Conservation (phyloP, 305 asterid species). For the Striga hermonthica region DNA sequence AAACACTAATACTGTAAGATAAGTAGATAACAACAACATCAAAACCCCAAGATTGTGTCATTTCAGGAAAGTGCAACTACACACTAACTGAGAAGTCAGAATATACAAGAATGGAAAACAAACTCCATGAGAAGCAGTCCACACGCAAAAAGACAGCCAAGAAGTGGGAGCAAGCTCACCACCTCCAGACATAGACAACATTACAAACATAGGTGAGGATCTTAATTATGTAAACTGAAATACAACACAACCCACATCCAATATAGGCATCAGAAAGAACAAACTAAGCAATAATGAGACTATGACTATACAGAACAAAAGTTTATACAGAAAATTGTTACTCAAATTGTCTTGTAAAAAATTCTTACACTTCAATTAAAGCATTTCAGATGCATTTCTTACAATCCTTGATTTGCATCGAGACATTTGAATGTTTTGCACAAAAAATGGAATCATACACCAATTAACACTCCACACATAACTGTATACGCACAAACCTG, state of each 20-base stretch:
- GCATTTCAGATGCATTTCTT: constrained; percentile 24
- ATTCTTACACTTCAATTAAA: constrained; percentile 3
- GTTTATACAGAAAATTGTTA: neutral
- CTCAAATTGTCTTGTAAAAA: constrained; percentile 7
- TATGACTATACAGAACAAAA: neutral
- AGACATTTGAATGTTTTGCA: constrained; percentile 13
- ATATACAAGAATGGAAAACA: constrained; percentile 13
- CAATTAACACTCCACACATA: constrained; percentile 18
- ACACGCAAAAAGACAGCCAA: constrained; percentile 11
- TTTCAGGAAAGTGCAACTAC: neutral
- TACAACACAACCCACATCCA: constrained; percentile 13
- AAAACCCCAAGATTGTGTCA: constrained; percentile 14
- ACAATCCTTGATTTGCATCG: constrained; percentile 25
- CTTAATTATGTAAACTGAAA: constrained; percentile 17
- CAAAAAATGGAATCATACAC: constrained; percentile 26
- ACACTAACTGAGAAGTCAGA: neutral
- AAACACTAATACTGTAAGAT: neutral
- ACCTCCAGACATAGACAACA: constrained; percentile 3
- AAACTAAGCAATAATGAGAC: constrained; percentile 13
- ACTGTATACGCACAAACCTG: constrained; percentile 60
- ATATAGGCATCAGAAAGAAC: constrained; percentile 15
- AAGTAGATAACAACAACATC: constrained; percentile 14
- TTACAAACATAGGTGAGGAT: neutral
- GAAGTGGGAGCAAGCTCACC: constrained; percentile 13
- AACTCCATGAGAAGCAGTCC: constrained; percentile 20